Percentiles rank a stretch among this genome's conserved stretches.
These are phyloP conservation scores for Botryosphaeria agaves DNA, from an alignment of 2,329 filamentous ascomycete genomes.

Conservation along the genomic window DNA sequence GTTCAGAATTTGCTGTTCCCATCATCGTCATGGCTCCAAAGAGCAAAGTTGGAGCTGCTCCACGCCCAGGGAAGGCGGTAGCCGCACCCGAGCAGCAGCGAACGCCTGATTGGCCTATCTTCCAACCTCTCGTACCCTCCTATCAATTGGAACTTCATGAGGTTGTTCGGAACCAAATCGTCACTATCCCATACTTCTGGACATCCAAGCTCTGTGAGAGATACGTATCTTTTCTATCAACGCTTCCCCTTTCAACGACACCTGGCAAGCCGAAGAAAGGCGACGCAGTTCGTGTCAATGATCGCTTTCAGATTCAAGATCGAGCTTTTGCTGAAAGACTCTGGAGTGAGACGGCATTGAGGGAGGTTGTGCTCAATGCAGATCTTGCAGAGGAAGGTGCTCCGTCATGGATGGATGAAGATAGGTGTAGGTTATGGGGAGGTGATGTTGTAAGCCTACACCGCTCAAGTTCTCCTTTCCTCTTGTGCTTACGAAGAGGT, in stretches of 20 bases:
- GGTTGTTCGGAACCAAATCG: constrained; percentile 46
- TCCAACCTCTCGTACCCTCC: constrained; percentile 51
- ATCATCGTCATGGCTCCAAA: too few relatives aligned
- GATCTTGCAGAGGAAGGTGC: constrained; percentile 12
- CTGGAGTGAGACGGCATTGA: constrained; percentile 63
- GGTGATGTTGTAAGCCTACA: constrained; percentile 41
- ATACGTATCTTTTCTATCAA: constrained; percentile 57
- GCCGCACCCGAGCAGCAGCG: too few relatives aligned
- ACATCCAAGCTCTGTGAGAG: constrained; percentile 56
- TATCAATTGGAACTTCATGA: constrained; percentile 43
- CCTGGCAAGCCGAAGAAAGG: constrained; percentile 63
- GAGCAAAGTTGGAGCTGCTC: too few relatives aligned
- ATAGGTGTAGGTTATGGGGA: constrained; percentile 42
- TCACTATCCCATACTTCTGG: constrained; percentile 58
- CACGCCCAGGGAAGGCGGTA: too few relatives aligned
- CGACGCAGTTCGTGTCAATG: constrained; percentile 73
- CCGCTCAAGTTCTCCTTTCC: not conserved
- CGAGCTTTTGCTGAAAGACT: constrained; percentile 52
- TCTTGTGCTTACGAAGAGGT: too few relatives aligned
- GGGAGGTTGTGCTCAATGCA: constrained; percentile 33
- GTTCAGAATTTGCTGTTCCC: too few relatives aligned
- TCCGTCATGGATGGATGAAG: constrained; percentile 9
- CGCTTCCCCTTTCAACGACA: constrained; percentile 58
- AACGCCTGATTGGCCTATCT: constrained; percentile 49
- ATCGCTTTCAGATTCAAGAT: constrained; percentile 74